These are phyloP conservation scores for Copromyces sp. DNA, from an alignment of 495 filamentous ascomycete species.

Conservation along the genomic window DNA sequence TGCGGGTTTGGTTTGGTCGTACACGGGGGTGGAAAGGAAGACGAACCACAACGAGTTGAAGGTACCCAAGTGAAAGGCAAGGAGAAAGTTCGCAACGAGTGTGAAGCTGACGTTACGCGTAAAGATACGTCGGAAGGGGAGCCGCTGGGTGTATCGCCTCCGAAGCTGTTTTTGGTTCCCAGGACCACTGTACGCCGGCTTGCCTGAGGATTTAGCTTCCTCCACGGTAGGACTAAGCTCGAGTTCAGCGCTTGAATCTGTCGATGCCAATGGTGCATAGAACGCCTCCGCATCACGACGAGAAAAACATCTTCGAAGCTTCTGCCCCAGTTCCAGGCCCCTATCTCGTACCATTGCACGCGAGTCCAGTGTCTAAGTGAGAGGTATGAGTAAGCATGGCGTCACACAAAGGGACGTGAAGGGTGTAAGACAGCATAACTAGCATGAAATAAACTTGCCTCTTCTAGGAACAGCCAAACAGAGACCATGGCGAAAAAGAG, in stretches of 20 bases:
- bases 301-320: constrained; percentile 14
- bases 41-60: constrained; percentile 81
- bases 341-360: constrained; percentile 38
- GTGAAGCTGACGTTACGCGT: constrained; percentile 62
- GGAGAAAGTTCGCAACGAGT: constrained; percentile 55
- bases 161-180: constrained; percentile 6
- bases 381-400: constrained; percentile 10
- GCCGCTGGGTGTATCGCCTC: constrained; percentile 27
- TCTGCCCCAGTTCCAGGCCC: constrained; percentile 32
- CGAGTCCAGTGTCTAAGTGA: constrained; percentile 40
- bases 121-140: constrained; percentile 69
- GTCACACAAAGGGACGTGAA: background rate
- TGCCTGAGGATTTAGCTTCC: background rate
- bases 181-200: background rate
- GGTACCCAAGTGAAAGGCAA: constrained; percentile 69
- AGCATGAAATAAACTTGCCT: constrained; percentile 35
- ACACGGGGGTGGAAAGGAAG: constrained; percentile 73
- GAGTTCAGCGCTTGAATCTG: constrained; percentile 2
- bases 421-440: background rate
- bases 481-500: constrained; percentile 43
- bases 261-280: constrained; percentile 12
- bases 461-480: constrained; percentile 60
- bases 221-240: background rate
- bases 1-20: constrained; percentile 34
- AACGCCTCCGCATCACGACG: background rate